Evolutionary conservation across 768 basidiomycete species (phyloP).

Genomic region (Calocybe cyanea): DNA sequence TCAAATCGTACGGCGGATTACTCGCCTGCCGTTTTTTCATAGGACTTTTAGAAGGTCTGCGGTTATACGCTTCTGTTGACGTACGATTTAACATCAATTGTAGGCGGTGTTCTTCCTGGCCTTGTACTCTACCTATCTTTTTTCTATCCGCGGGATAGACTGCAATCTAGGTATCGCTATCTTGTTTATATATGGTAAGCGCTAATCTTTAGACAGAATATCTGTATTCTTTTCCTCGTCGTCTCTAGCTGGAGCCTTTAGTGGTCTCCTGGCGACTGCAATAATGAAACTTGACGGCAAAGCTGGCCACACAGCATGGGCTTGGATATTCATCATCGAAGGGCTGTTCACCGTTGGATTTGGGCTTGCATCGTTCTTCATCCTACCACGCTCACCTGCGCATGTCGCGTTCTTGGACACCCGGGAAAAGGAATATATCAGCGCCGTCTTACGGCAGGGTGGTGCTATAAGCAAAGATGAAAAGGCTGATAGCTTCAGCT

Average conservation of each 20-base stretch:
- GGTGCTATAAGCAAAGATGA: constrained; percentile 16
- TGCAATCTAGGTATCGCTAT: constrained; percentile 10
- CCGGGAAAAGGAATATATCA: constrained; percentile 12
- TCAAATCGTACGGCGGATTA: constrained; percentile 21
- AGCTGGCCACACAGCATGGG: constrained; percentile 41
- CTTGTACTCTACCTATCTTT: constrained; percentile 31
- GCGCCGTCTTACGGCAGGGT: constrained; percentile 10
- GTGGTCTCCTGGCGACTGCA: constrained; percentile 44
- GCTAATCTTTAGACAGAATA: constrained; percentile 12
- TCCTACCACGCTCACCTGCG: constrained; percentile 11
- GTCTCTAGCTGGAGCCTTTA: constrained; percentile 40
- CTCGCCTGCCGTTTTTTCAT: constrained; percentile 46
- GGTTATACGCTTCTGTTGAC: constrained; percentile 6
- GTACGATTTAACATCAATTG: constrained; percentile 12
- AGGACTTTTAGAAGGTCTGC: constrained; percentile 41
- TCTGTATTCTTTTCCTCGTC: constrained; percentile 21
- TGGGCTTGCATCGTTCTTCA: constrained; percentile 25
- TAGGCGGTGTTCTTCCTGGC: constrained; percentile 28
- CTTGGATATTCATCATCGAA: constrained; percentile 45
- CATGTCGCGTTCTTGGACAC: constrained; percentile 12
- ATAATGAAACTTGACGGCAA: constrained; percentile 44
- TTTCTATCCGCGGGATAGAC: constrained; percentile 28
- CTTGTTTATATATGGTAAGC: not conserved
- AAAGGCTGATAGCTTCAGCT: constrained; percentile 29
- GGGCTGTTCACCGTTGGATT: constrained; percentile 43